These are phyloP conservation scores for Ambrosiella xylebori DNA, from an alignment of 2,329 filamentous ascomycete genomes.

Conservation along the genomic window DNA sequence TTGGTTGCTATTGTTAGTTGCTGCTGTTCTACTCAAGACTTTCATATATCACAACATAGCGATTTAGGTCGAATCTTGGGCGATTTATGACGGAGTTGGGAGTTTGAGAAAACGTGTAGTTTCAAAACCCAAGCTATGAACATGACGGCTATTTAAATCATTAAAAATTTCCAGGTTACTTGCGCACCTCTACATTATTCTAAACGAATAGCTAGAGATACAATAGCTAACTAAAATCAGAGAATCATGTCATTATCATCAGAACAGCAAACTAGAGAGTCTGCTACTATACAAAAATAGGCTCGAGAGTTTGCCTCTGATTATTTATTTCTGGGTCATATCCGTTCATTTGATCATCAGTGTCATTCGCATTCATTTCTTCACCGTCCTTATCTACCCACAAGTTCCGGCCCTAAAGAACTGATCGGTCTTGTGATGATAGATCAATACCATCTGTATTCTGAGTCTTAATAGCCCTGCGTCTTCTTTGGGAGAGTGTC, in stretches of 20 bases:
- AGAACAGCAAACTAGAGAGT: not conserved
- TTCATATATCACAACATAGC: not conserved
- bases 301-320: constrained; percentile 37
- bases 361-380: constrained; percentile 33
- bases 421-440: constrained; percentile 60
- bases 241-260: not conserved
- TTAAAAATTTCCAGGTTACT: not conserved
- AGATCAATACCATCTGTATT: constrained; percentile 45
- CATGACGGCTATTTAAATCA: not conserved
- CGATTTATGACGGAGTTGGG: not conserved
- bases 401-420: constrained; percentile 56
- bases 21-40: not conserved
- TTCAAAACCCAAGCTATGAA: not conserved
- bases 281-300: constrained; percentile 19
- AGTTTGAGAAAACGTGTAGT: not conserved
- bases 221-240: not conserved
- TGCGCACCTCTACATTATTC: not conserved
- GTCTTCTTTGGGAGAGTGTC: constrained; percentile 70
- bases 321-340: constrained; percentile 38
- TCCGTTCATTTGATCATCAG: constrained; percentile 42
- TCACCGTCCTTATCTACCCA: constrained; percentile 58
- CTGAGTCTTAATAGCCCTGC: constrained; percentile 49
- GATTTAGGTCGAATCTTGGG: not conserved
- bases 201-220: not conserved
- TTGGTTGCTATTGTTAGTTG: not conserved